phyloP scores from a whole-genome alignment of 805 yeast species.

The Tetrapisispora arboricola region DNA sequence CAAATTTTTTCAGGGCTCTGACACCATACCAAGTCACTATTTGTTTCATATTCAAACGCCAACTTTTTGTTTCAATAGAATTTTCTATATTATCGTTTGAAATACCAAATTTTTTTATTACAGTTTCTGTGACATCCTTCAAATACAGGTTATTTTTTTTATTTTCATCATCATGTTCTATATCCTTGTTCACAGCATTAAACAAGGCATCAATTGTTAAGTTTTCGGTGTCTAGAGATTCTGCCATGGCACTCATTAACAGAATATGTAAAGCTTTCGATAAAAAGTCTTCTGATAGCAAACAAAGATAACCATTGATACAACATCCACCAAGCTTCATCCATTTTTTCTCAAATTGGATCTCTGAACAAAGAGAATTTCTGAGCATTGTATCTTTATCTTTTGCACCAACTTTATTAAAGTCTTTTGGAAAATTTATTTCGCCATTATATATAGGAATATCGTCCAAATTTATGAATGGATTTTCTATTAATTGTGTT shows the following conservation, averaged over 20 bases:
- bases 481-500: slow-evolving; percentile 26
- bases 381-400: slow-evolving; percentile 30
- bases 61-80: slow-evolving; percentile 6
- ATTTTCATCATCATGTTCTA: slow-evolving; percentile 18
- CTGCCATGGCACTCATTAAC: slow-evolving; percentile 33
- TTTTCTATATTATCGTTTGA: slow-evolving; percentile 12
- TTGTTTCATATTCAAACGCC: slow-evolving; percentile 32
- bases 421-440: slow-evolving; percentile 6
- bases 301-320: slow-evolving; percentile 35
- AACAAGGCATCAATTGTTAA: slow-evolving; percentile 25
- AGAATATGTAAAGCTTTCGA: slow-evolving; percentile 29
- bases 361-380: slow-evolving; percentile 43
- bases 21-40: slow-evolving; percentile 59
- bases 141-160: slow-evolving; percentile 24
- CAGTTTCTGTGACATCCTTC: slow-evolving; percentile 37
- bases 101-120: slow-evolving; percentile 38
- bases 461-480: slow-evolving; percentile 19
- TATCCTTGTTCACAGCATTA: slow-evolving; percentile 21
- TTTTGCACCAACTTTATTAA: slow-evolving; percentile 6
- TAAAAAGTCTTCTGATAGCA: slow-evolving; percentile 29
- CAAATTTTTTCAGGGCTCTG: slow-evolving; percentile 35
- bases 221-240: slow-evolving; percentile 23
- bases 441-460: slow-evolving; percentile 34
- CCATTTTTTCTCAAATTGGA: slow-evolving; percentile 48
- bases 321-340: slow-evolving; percentile 44